Percentiles rank a stretch among this genome's conserved stretches.
Evolutionary conservation across 495 filamentous ascomycete species (phyloP).

Genomic region (Aspergillus ostianus): DNA sequence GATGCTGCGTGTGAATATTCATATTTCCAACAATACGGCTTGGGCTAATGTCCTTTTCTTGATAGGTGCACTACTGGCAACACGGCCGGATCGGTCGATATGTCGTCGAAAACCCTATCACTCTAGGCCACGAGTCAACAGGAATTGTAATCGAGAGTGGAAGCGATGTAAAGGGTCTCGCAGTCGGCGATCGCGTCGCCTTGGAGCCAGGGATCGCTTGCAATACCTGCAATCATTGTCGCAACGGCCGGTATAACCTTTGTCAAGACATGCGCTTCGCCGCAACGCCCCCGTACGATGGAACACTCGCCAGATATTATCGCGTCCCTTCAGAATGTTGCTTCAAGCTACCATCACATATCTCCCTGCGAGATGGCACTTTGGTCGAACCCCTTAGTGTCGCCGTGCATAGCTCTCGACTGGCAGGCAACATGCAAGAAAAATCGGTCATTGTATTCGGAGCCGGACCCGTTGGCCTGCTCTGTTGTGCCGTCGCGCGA

Average conservation of each 20-base stretch:
- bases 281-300: conserved; percentile 75
- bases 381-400: conserved; percentile 83
- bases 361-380: conserved; percentile 78
- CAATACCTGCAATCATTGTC: conserved; percentile 64
- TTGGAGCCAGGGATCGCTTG: conserved; percentile 79
- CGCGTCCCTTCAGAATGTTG: conserved; percentile 75
- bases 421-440: conserved; percentile 66
- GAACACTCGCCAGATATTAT: conserved; percentile 78
- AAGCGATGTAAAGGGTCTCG: conserved; percentile 47
- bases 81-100: conserved; percentile 43
- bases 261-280: conserved; percentile 76
- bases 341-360: conserved; percentile 69
- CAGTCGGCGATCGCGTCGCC: conserved; percentile 66
- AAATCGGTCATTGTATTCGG: conserved; percentile 79
- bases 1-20: too few relatives aligned
- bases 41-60: too few relatives aligned
- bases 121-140: conserved; percentile 67
- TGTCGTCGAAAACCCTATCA: conserved; percentile 49
- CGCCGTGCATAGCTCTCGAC: conserved; percentile 74
- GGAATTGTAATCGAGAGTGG: conserved; percentile 60
- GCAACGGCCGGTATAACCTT: conserved; percentile 72
- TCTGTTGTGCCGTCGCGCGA: conserved; percentile 75
- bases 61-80: conserved; percentile 57
- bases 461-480: conserved; percentile 78
- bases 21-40: too few relatives aligned